Base-by-base conservation (phyloP, 1,284 basidiomycete genomes). In the Rugosomyces carneus region DNA sequence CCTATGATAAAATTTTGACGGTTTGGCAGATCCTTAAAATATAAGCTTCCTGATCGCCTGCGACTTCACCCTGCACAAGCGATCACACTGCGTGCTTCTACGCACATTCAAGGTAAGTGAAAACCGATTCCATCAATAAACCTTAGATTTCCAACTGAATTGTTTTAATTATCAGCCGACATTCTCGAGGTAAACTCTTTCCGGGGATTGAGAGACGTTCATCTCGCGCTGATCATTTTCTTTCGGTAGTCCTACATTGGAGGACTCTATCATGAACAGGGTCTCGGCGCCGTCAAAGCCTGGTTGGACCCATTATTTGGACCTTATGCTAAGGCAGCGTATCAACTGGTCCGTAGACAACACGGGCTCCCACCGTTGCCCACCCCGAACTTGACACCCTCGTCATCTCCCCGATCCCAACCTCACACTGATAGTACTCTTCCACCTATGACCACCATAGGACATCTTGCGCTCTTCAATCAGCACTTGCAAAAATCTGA, bases 381-480 rank as follows among this genome's bases (percentile, higher is more conserved):
- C 15, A 59, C 56, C 32, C 50, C 60, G 44, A 49, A 55, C 26
- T 40, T 50, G 11, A 58, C 61, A 18, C 59, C 58, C 7, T 44
- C 42, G 8, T 41, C 46, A 13, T 36, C 50, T 26, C 42, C 36
- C 10, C 23, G 48, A 39, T 21, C 37, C 21, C 37, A 23, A 21
- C 45, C 49, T 24, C 46, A 15, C 34, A 38, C 18, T 10, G 38
- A 11, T 37, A 43, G 49, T 49, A 52, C 34, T 1, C 44, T 44
- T 29, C 40, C 54, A 36, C 40, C 58, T 31, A 41, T 56, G 51
- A 50, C 63, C 41, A 73, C 71, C 18, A 68, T 72, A 13, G 85
- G 85, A 3, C 80, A 88, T 59, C 72, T 89, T 5, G 78, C 82
- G 19, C 64, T 88, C 37, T 87, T 89, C 70, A 89, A 89, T 57